Base-by-base conservation (phyloP, 2,329 filamentous ascomycete genomes). In the Penicillium hordei region DNA sequence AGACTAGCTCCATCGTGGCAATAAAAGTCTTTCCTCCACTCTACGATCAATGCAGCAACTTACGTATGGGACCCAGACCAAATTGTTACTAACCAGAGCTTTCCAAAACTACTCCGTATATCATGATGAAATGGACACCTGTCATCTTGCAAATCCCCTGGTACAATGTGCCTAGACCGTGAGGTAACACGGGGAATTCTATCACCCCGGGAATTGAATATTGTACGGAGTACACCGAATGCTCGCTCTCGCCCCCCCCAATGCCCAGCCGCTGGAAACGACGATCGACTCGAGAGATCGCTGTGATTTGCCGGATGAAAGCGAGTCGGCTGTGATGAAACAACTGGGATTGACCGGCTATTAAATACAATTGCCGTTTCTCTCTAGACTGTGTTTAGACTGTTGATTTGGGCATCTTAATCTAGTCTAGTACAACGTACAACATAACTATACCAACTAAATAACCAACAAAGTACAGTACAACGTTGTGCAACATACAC, bases 201-300 rank as follows among this genome's bases (percentile, higher is more conserved):
- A 36, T 46, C 23, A 36, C 44, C 38, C 42, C 13, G n/a, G 42
- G 25, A 53, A 40, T 53, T 27, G 23, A 13, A 27, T 25, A 31
- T 21, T 17, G 9, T n/a, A 33, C 25, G 10, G 19, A 10, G 7
- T 12, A 45, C 44, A 42, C 42, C 15, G 21, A 13, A 48, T 25
- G 21, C 9, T 54, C n/a, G 34, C 44, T 27, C 25, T 48, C 15
- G 21, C 12, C 10, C 9, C 19, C 31, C 38, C 34, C 12, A 9
- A 13, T 36, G 33, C 25, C 42, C 31, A 61, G 34, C 56, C 57
- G 55, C 60, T 51, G 54, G 21, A 43, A 43, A 17, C 52, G 61
- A 60, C 54, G 58, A 64, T 65, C 62, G 25, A 19, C 40, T 19
- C 4, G 12, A 49, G 34, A 17, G 29, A 29, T 34, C 38, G 29